Conservation (phyloP, 768 basidiomycete genomes). For the Kwoniella europaea region DNA sequence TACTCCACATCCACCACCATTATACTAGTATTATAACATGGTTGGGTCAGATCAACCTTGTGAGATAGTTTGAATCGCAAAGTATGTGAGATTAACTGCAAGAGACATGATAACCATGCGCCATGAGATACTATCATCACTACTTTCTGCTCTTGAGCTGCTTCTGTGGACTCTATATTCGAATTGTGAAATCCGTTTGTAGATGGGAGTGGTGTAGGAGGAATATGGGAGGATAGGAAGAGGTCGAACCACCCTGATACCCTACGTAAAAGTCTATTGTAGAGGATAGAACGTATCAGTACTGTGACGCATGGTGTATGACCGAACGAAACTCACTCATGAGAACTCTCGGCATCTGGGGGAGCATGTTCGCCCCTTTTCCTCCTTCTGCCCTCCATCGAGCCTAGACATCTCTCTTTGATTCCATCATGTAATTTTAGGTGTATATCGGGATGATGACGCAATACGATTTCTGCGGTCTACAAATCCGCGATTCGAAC, state of each 20-base stretch:
- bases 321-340: constrained; percentile 21
- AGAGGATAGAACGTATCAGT: too few species aligned
- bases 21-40: constrained; percentile 43
- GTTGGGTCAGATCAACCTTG: constrained; percentile 17
- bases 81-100: constrained; percentile 14
- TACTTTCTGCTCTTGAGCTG: constrained; percentile 8
- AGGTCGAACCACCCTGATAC: constrained; percentile 31
- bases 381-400: constrained; percentile 36
- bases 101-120: constrained; percentile 36
- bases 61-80: constrained; percentile 16
- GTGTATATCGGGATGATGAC: constrained; percentile 26
- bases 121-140: constrained; percentile 44
- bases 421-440: constrained; percentile 31
- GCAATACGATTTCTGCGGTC: constrained; percentile 41
- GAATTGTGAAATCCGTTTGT: neutral
- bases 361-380: constrained; percentile 32
- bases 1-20: constrained; percentile 32
- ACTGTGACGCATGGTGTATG: too few species aligned
- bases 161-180: neutral
- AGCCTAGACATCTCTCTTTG: constrained; percentile 39
- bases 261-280: constrained; percentile 23
- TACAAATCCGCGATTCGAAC: constrained; percentile 2
- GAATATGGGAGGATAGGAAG: constrained; percentile 24
- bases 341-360: constrained; percentile 31
- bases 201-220: constrained; percentile 8